phyloP scores from a whole-genome alignment of 345 rosid genomes.

The Corchorus capsularis region DNA sequence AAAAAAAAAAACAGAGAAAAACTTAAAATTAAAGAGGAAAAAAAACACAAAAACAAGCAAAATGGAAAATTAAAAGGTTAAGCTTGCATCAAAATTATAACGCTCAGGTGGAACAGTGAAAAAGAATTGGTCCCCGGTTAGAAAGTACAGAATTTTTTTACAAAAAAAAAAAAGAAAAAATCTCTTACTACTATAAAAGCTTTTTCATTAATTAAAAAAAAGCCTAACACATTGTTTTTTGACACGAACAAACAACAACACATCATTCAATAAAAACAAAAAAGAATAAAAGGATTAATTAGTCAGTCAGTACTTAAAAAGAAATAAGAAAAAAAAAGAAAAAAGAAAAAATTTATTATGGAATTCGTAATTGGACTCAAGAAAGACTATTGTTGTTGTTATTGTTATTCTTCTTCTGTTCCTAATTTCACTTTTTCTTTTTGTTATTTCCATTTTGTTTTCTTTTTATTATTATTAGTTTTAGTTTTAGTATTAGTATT shows the following conservation, averaged over 20 bases:
- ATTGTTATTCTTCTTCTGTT: constrained; percentile 31
- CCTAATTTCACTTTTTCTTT: constrained; percentile 30
- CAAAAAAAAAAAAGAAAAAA: background rate
- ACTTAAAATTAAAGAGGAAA: background rate
- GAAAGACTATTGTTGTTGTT: constrained; percentile 22
- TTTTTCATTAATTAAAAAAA: background rate
- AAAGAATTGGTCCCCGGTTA: background rate
- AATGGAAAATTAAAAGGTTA: constrained; percentile 5
- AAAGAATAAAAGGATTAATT: constrained; percentile 4
- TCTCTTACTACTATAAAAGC: background rate
- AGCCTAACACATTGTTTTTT: constrained; percentile 1
- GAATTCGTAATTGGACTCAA: constrained; percentile 34
- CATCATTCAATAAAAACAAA: constrained; percentile 22
- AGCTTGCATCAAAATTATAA: background rate
- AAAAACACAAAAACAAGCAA: background rate
- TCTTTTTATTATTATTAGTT: constrained; percentile 6
- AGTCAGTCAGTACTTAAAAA: background rate
- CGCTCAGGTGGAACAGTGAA: background rate
- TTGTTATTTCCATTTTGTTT: constrained; percentile 33
- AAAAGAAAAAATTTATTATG: constrained; percentile 23
- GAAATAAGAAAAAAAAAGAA: background rate
- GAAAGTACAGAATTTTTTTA: background rate
- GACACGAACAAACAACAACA: background rate
- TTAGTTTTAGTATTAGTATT: background rate
- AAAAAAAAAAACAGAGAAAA: background rate